Evolutionary conservation across 1,284 basidiomycete genomes (phyloP).

Genomic region (Irpex sp.): DNA sequence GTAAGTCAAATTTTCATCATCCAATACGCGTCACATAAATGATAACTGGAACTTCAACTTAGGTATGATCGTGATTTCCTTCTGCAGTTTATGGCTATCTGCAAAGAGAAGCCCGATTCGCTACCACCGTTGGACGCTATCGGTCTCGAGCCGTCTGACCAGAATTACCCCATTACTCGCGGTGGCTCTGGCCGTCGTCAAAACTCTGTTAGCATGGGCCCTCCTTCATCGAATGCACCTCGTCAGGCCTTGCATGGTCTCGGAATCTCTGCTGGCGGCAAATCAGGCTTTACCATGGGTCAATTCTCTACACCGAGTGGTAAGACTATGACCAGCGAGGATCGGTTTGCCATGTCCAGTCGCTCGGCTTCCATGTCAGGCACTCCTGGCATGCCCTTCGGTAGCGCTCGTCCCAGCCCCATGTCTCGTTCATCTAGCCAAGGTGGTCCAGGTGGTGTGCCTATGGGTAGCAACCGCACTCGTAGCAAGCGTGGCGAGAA

Average conservation of each 20-base stretch:
- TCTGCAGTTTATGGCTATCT: constrained; percentile 94
- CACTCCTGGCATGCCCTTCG: constrained; percentile 39
- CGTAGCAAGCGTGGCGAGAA: constrained; percentile 73
- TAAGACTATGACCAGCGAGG: constrained; percentile 64
- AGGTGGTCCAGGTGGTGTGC: constrained; percentile 51
- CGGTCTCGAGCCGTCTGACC: constrained; percentile 80
- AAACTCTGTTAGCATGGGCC: constrained; percentile 37
- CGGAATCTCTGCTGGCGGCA: constrained; percentile 45
- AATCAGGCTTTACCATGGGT: constrained; percentile 66
- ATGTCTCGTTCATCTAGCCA: constrained; percentile 80
- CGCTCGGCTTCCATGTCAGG: constrained; percentile 35
- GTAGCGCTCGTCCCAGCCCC: constrained; percentile 35
- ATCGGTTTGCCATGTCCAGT: constrained; percentile 58
- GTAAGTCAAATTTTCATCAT: constrained; percentile 33
- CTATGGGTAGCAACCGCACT: constrained; percentile 55
- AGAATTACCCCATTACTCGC: constrained; percentile 50
- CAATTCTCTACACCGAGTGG: constrained; percentile 57
- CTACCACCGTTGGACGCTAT: constrained; percentile 90
- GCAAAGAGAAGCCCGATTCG: constrained; percentile 91
- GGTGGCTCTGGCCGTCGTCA: constrained; percentile 61
- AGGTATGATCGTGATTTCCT: constrained; percentile 98
- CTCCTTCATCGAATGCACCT: constrained; percentile 30
- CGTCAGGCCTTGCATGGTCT: constrained; percentile 57
- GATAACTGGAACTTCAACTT: constrained; percentile 2
- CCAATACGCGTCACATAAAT: constrained; percentile 1